A percentile compares a stretch with the other conserved stretches of the same genome.
Conservation (phyloP, 1,139 yeast genomes). For the Suhomyces choctaworum region DNA sequence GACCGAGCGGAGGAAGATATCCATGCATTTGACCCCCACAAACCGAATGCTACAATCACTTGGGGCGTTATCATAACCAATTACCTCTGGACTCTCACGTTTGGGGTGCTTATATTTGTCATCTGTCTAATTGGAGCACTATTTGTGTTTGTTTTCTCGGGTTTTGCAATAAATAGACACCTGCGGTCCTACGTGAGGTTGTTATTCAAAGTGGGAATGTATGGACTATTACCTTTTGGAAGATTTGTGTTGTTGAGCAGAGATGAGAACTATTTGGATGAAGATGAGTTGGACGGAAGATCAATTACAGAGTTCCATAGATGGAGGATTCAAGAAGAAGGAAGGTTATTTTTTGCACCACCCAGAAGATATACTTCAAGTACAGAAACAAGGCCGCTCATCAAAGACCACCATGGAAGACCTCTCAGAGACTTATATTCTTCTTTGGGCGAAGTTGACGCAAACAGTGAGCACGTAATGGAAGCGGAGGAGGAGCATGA, state of each 20-base stretch:
- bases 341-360: conserved; percentile 72
- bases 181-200: conserved; percentile 59
- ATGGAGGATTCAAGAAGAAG: conserved; percentile 83
- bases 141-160: conserved; percentile 45
- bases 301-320: conserved; percentile 80
- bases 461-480: conserved; percentile 17
- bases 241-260: conserved; percentile 76
- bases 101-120: conserved; percentile 62
- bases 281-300: conserved; percentile 88
- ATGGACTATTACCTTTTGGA: conserved; percentile 84
- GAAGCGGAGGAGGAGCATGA: conserved; percentile 28
- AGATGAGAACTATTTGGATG: conserved; percentile 79
- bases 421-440: conserved; percentile 43
- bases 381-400: conserved; percentile 38
- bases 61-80: conserved; percentile 74
- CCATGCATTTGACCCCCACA: conserved; percentile 67
- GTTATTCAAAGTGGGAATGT: conserved; percentile 63
- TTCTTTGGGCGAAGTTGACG: conserved; percentile 24
- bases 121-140: conserved; percentile 53
- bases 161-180: conserved; percentile 42
- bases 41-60: conserved; percentile 50
- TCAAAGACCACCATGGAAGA: conserved; percentile 49
- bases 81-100: conserved; percentile 68
- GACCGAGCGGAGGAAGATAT: conserved; percentile 91
- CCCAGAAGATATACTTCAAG: conserved; percentile 45